phyloP scores from a whole-genome alignment of 2,329 filamentous ascomycete species.

The Colletotrichum destructivum region DNA sequence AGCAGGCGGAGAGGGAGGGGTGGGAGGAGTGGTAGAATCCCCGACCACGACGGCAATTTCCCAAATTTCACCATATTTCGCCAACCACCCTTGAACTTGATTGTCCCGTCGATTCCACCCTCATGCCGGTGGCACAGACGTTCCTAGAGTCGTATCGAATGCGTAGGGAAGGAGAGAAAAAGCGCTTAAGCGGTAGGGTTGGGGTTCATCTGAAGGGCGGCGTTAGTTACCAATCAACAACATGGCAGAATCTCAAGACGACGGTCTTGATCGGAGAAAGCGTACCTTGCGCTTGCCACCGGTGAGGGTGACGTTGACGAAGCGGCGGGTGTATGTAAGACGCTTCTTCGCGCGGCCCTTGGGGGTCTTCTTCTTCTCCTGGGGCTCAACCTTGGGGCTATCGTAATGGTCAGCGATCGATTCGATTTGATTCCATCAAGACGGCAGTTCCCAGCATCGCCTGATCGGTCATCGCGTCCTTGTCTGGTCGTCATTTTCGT shows the following conservation, averaged over 20 bases:
- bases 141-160: conserved; percentile 44
- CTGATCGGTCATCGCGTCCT: conserved; percentile 13
- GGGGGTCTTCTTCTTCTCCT: conserved; percentile 97
- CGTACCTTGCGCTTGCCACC: conserved; percentile 98
- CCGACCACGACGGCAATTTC: conserved; percentile 30
- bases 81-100: conserved; percentile 36
- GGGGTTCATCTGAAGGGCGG: conserved; percentile 57
- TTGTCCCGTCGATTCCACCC: conserved; percentile 43
- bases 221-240: conserved; percentile 39
- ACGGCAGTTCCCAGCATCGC: background rate
- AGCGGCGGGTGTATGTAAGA: conserved; percentile 95
- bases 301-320: conserved; percentile 97
- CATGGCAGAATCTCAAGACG: background rate
- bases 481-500: background rate
- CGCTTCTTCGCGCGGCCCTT: conserved; percentile 99
- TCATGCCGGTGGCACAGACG: conserved; percentile 42
- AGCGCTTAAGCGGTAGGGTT: conserved; percentile 56
- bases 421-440: conserved; percentile 12
- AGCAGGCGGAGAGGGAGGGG: conserved; percentile 18
- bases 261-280: background rate
- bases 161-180: conserved; percentile 36
- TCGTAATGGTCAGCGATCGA: conserved; percentile 30
- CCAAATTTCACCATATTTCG: conserved; percentile 41
- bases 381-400: conserved; percentile 78
- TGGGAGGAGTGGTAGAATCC: conserved; percentile 1